Evolutionary conservation across 441 rosid genomes (phyloP), one percentile per base, ranked within the genome.

Genomic region (Eutrema salsugineum): DNA sequence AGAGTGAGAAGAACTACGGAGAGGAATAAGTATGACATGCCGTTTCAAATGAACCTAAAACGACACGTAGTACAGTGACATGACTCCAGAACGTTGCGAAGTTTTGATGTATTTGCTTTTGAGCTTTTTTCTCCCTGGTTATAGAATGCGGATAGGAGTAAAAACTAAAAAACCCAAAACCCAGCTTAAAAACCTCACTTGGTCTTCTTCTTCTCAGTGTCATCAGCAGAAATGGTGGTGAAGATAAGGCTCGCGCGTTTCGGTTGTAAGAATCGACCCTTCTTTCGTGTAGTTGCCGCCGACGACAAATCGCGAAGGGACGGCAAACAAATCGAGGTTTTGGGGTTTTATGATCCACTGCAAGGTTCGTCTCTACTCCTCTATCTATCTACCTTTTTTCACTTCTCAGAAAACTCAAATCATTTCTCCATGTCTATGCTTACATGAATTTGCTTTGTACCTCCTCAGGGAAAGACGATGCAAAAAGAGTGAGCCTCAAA

Each of bases 261-360:
- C 3, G 93, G 95, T 32, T 89, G 91, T 77, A 84, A 75, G 28
- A 60, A 89, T 66, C 80, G 80, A 63, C 93, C 91, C 0, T 89
- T 89, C 72, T 89, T 76, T 56, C 82, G 95, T 19, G 70, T 87
- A 1, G 86, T 86, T 84, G 88, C 83, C 1, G 91, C 95, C 19
- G 78, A 89, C 81, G 85, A 89, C 73, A 85, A 89, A 76, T 86
- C 93, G 0, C 89, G 88, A 0, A 81, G 91, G 73, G 93, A 89
- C 66, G 93, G 89, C 48, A 87, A 84, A 63, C 92, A 87, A 65
- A 86, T 89, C n/a, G 95, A 87, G 77, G 88, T 86, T 35, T 70
- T 89, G 35, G 89, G 92, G 32, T 87, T 83, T 76, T 86, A 74
- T 63, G 87, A 89, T 59, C 95, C 92, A 6, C 78, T 86, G 17